Evolutionary conservation across 192 early-diverging fungal genomes (phyloP).

Genomic region (Backusella liffmaniae): DNA sequence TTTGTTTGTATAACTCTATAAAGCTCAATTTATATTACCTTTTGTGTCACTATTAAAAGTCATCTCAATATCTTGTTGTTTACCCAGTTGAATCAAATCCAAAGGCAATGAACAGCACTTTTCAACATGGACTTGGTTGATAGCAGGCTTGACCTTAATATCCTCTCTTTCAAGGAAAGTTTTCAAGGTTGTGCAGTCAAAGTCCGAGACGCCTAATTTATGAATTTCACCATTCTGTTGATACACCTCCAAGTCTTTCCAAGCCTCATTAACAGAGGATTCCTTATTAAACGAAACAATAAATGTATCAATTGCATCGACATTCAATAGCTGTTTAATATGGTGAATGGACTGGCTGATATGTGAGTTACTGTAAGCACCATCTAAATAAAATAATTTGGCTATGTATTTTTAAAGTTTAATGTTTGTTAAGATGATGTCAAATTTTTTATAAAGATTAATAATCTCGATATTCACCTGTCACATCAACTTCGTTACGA

Average conservation of each 20-base stretch:
- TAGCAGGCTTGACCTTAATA: constrained; percentile 31
- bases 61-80: constrained; percentile 42
- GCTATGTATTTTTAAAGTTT: constrained; percentile 28
- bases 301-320: constrained; percentile 34
- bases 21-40: constrained; percentile 31
- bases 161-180: constrained; percentile 28
- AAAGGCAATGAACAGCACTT: constrained; percentile 47
- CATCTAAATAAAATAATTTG: constrained; percentile 33
- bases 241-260: constrained; percentile 35
- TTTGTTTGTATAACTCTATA: neutral
- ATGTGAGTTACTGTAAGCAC: neutral
- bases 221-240: constrained; percentile 36
- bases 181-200: constrained; percentile 36
- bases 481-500: constrained; percentile 28
- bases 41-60: constrained; percentile 44
- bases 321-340: constrained; percentile 26
- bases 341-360: constrained; percentile 21
- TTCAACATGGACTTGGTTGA: constrained; percentile 49
- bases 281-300: constrained; percentile 17
- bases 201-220: constrained; percentile 49
- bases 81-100: constrained; percentile 44
- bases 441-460: neutral
- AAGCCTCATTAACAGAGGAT: constrained; percentile 30
- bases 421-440: constrained; percentile 10
- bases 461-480: constrained; percentile 10